These are phyloP conservation scores for Sporisorium reilianum DNA, from an alignment of 1,284 basidiomycete species.

Conservation along the genomic window DNA sequence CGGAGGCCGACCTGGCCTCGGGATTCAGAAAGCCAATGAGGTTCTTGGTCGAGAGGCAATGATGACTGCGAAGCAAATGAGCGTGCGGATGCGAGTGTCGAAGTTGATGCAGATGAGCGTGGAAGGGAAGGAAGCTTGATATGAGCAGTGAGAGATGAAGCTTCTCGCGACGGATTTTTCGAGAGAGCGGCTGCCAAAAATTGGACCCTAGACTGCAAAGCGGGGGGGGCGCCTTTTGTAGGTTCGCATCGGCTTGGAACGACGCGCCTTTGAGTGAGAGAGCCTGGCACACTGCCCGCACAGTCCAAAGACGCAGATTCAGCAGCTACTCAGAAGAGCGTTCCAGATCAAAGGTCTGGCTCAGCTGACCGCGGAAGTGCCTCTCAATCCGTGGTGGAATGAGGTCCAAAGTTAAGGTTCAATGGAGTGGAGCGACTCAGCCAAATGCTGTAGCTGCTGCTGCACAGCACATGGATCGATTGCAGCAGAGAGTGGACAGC, in stretches of 20 bases:
- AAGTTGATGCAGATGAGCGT: not conserved
- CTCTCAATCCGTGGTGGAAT: not conserved
- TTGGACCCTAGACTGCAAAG: conserved; percentile 32
- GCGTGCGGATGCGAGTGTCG: not conserved
- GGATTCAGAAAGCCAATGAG: not conserved
- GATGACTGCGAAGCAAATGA: not conserved
- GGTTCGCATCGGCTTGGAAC: not conserved
- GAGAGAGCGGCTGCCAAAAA: conserved; percentile 9
- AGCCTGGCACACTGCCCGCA: too few relatives aligned
- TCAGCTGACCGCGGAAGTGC: not conserved
- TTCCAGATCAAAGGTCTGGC: not conserved
- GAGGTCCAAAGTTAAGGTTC: not conserved
- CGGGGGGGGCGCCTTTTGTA: not conserved
- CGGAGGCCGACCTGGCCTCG: not conserved
- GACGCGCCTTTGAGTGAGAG: not conserved
- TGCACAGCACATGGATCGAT: not conserved
- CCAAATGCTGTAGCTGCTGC: too few relatives aligned
- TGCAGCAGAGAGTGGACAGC: not conserved
- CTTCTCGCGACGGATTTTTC: conserved; percentile 3
- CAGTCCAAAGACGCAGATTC: not conserved
- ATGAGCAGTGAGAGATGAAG: not conserved
- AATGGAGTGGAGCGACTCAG: not conserved
- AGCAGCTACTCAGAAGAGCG: not conserved
- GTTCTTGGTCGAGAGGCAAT: not conserved
- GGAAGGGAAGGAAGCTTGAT: conserved; percentile 1